Evolutionary conservation across 129 eudicot genomes (phyloP).

Genomic region (Artemisia annua): DNA sequence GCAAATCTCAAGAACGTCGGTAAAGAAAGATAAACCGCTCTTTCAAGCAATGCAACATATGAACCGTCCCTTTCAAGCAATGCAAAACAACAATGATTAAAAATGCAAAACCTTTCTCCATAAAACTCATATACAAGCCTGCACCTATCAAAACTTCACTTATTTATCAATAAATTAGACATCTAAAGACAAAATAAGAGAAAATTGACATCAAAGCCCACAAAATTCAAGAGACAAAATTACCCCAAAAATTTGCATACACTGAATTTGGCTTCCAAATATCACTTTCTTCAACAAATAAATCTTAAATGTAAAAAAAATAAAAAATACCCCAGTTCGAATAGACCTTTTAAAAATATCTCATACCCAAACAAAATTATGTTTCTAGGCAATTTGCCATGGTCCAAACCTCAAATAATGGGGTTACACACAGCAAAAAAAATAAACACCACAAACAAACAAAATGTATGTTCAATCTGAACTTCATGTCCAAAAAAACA

Average conservation of each 20-base stretch:
- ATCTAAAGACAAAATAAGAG: constrained; percentile 16
- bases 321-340: not conserved
- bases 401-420: constrained; percentile 12
- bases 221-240: constrained; percentile 3
- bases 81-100: constrained; percentile 8
- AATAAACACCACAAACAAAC: constrained; percentile 8
- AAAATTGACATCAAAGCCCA: not conserved
- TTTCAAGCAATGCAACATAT: constrained; percentile 6
- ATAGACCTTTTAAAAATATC: not conserved
- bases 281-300: constrained; percentile 11
- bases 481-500: constrained; percentile 15
- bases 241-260: constrained; percentile 2
- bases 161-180: constrained; percentile 8
- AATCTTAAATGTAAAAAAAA: not conserved
- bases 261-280: constrained; percentile 13
- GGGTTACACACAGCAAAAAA: constrained; percentile 15
- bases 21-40: not conserved
- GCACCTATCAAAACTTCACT: constrained; percentile 7
- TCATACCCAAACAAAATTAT: not conserved
- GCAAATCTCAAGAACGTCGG: not conserved
- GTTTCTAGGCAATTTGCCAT: not conserved
- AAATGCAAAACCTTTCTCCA: not conserved
- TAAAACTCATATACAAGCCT: not conserved
- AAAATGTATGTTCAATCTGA: constrained; percentile 8
- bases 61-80: not conserved